phyloP scores from a whole-genome alignment of 2,329 filamentous ascomycete species.

The Cercospora canescens region DNA sequence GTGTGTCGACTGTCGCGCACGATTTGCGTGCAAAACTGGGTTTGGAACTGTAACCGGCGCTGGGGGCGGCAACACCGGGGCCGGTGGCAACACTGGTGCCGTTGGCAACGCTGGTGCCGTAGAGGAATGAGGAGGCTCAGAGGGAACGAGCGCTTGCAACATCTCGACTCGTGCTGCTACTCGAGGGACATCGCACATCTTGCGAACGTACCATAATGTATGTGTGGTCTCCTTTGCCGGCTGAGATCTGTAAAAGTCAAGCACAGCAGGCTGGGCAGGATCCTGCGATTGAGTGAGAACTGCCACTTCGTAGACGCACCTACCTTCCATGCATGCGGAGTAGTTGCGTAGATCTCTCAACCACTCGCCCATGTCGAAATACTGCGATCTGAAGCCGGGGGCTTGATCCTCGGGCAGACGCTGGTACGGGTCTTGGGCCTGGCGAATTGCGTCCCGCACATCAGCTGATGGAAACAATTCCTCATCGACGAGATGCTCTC shows the following conservation, averaged over 20 bases:
- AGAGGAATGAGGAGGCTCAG: background rate
- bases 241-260: background rate
- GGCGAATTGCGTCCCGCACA: background rate
- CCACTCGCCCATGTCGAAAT: background rate
- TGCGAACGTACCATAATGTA: background rate
- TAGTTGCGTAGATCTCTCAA: background rate
- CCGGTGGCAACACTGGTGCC: background rate
- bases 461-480: background rate
- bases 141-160: background rate
- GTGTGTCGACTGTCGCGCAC: background rate
- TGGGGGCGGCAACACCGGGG: too few relatives aligned
- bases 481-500: background rate
- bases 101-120: background rate
- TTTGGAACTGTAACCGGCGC: background rate
- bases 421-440: background rate
- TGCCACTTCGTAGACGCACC: background rate
- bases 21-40: background rate
- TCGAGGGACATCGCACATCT: background rate
- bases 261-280: background rate
- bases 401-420: background rate
- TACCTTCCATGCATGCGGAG: background rate
- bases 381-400: background rate
- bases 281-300: background rate
- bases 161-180: background rate
- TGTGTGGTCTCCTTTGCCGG: background rate